A percentile compares a stretch with the other conserved stretches of the same genome.
Conservation (phyloP, 2,329 filamentous ascomycete species). For the Nothomitra cinnamomea region DNA sequence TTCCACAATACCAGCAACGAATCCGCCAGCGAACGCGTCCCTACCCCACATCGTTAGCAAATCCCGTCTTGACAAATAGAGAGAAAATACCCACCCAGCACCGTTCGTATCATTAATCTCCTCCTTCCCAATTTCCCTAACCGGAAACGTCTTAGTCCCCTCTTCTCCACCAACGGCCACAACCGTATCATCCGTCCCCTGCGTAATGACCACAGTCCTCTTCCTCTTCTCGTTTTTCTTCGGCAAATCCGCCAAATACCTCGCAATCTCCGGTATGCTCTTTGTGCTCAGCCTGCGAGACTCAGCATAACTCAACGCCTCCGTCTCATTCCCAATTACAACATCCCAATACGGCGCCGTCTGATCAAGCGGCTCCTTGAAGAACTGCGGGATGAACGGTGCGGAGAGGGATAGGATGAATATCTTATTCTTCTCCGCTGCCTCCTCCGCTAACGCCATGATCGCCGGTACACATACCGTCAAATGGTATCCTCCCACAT, state of each 20-base stretch:
- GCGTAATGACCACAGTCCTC: constrained; percentile 80
- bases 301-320: constrained; percentile 76
- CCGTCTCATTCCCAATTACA: constrained; percentile 91
- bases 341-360: constrained; percentile 88
- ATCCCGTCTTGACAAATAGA: background rate
- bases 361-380: constrained; percentile 85
- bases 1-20: constrained; percentile 75
- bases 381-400: constrained; percentile 92
- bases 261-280: constrained; percentile 71
- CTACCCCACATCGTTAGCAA: constrained; percentile 22
- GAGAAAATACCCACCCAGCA: constrained; percentile 40
- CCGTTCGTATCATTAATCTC: constrained; percentile 94
- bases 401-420: constrained; percentile 87
- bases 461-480: constrained; percentile 89
- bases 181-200: constrained; percentile 81
- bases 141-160: constrained; percentile 48
- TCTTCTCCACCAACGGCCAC: constrained; percentile 50
- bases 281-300: constrained; percentile 56
- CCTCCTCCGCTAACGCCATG: constrained; percentile 77
- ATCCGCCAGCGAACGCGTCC: constrained; percentile 91
- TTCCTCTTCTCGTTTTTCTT: constrained; percentile 81
- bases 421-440: constrained; percentile 70
- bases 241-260: constrained; percentile 69
- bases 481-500: constrained; percentile 92
- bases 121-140: constrained; percentile 58